Evolutionary conservation across 352 stramenopile species (phyloP).

Genomic region (Globisporangium nunn): DNA sequence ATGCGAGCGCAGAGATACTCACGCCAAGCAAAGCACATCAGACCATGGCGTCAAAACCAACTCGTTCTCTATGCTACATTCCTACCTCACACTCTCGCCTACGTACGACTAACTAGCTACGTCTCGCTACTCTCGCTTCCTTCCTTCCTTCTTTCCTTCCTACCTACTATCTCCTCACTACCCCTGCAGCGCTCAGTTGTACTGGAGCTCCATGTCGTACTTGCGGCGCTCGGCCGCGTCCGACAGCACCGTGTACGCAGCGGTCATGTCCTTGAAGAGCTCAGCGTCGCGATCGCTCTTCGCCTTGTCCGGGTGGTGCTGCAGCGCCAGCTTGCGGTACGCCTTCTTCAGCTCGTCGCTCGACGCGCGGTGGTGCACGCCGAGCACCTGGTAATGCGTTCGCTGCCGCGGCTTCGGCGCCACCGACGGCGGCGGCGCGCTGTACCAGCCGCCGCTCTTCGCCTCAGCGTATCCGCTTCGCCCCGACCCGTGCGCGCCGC

Average conservation of each 20-base stretch:
- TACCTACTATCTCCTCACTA: too few species aligned
- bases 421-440: background rate
- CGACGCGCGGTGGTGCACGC: conserved; percentile 45
- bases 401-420: conserved; percentile 18
- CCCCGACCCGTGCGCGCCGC: background rate
- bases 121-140: too few species aligned
- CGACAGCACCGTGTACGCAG: conserved; percentile 79
- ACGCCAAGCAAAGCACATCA: too few species aligned
- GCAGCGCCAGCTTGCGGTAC: conserved; percentile 84
- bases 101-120: too few species aligned
- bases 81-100: too few species aligned
- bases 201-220: conserved; percentile 72
- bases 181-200: conserved; percentile 4
- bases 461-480: background rate
- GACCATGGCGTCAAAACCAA: too few species aligned
- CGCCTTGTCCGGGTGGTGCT: conserved; percentile 84
- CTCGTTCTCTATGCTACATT: too few species aligned
- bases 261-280: conserved; percentile 84
- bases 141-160: too few species aligned
- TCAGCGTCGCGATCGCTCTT: conserved; percentile 53
- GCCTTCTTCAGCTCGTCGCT: conserved; percentile 82
- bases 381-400: conserved; percentile 81
- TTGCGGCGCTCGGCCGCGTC: conserved; percentile 41
- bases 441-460: background rate
- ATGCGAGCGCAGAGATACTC: too few species aligned